phyloP scores from a whole-genome alignment of 2,329 filamentous ascomycete species.

The Scedosporium apiospermum region DNA sequence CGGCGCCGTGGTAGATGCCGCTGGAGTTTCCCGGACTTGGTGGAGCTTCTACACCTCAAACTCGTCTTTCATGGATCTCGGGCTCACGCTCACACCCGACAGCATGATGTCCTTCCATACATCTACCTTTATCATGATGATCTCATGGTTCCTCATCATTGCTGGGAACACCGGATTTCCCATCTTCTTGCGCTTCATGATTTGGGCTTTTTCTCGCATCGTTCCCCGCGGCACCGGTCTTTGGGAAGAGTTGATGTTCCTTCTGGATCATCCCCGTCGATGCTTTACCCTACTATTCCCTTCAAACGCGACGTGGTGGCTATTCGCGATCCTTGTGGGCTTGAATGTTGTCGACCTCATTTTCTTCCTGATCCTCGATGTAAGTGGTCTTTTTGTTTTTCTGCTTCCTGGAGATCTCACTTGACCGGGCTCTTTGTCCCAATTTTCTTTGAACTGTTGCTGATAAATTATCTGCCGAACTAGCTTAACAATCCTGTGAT shows the following conservation, averaged over 20 bases:
- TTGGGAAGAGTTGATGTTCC: constrained; percentile 84
- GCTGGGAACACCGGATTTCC: constrained; percentile 95
- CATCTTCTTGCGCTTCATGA: constrained; percentile 85
- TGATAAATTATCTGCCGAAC: neutral
- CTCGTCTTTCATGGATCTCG: constrained; percentile 91
- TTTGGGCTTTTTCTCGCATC: constrained; percentile 68
- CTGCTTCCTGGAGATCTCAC: neutral
- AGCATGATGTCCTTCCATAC: constrained; percentile 86
- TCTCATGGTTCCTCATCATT: constrained; percentile 79
- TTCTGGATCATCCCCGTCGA: constrained; percentile 87
- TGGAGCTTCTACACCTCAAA: constrained; percentile 87
- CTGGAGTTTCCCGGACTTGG: constrained; percentile 63
- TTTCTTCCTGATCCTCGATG: constrained; percentile 87
- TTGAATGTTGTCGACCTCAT: constrained; percentile 81
- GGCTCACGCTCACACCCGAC: constrained; percentile 83
- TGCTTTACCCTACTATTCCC: constrained; percentile 96
- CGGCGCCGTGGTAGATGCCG: constrained; percentile 50
- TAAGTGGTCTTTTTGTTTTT: constrained; percentile 33
- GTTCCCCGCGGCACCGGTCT: constrained; percentile 57
- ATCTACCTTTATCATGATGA: constrained; percentile 64
- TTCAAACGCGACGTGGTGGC: constrained; percentile 85
- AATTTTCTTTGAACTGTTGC: neutral
- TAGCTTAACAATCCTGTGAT: constrained; percentile 66
- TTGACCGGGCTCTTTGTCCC: neutral
- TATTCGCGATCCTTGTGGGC: constrained; percentile 74